phyloP scores from a whole-genome alignment of 306 rosid genomes.

The Trifolium dubium region DNA sequence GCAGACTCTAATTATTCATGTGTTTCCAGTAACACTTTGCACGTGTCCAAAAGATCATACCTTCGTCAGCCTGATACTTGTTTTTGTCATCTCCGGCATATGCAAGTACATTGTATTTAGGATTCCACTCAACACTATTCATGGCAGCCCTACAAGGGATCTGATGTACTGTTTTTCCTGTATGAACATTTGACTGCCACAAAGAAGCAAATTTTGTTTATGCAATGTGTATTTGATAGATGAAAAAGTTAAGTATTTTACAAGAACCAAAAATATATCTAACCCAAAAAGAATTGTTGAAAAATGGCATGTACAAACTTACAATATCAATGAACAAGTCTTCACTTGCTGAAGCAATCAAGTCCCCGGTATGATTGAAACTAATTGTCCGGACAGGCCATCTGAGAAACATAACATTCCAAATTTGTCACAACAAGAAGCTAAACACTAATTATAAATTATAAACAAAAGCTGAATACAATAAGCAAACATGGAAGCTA shows the following conservation, averaged over 20 bases:
- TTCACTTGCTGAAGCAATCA: constrained; percentile 90
- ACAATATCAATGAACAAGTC: constrained; percentile 94
- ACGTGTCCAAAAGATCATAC: constrained; percentile 39
- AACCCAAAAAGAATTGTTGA: background rate
- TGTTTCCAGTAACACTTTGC: constrained; percentile 5
- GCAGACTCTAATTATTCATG: constrained; percentile 4
- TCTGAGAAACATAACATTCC: constrained; percentile 52
- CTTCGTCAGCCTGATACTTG: constrained; percentile 97
- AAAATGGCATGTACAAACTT: constrained; percentile 45
- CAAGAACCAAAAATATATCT: background rate
- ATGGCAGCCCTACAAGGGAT: constrained; percentile 96
- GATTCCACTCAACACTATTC: constrained; percentile 99
- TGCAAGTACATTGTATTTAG: constrained; percentile 84
- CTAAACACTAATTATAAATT: background rate
- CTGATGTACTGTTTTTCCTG: constrained; percentile 87
- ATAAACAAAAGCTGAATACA: constrained; percentile 30
- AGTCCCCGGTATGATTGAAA: constrained; percentile 88
- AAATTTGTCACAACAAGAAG: constrained; percentile 17
- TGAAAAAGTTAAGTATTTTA: background rate
- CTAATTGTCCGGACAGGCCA: constrained; percentile 97
- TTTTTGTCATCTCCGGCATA: constrained; percentile 98
- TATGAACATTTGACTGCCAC: constrained; percentile 71
- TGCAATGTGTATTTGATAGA: background rate
- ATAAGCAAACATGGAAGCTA: constrained; percentile 21
- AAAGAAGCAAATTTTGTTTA: constrained; percentile 25